These are phyloP conservation scores for rapeseed (Brassica napus) DNA, from an alignment of 345 rosid species.

Conservation along the genomic window Da-Ae NC_063450.1:53657001-53657500, in stretches of 20 bases:
- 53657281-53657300: not conserved
- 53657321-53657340: not conserved
- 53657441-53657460: not conserved
- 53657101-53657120: not conserved
- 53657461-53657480: not conserved
- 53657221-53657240: not conserved
- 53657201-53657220: too few relatives aligned
- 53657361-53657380: not conserved
- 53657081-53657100: not conserved
- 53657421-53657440: not conserved
- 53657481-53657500: not conserved
- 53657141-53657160: not conserved
- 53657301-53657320: not conserved
- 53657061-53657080: not conserved
- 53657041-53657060: not conserved
- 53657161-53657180: not conserved
- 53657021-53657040: not conserved
- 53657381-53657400: constrained; percentile 12
- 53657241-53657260: not conserved
- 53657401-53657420: not conserved
- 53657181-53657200: not conserved
- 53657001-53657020: not conserved
- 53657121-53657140: not conserved
- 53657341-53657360: not conserved
- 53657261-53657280: not conserved